Evolutionary conservation across 352 stramenopile species (phyloP).

Genomic region (Elongisporangium anandrum): DNA sequence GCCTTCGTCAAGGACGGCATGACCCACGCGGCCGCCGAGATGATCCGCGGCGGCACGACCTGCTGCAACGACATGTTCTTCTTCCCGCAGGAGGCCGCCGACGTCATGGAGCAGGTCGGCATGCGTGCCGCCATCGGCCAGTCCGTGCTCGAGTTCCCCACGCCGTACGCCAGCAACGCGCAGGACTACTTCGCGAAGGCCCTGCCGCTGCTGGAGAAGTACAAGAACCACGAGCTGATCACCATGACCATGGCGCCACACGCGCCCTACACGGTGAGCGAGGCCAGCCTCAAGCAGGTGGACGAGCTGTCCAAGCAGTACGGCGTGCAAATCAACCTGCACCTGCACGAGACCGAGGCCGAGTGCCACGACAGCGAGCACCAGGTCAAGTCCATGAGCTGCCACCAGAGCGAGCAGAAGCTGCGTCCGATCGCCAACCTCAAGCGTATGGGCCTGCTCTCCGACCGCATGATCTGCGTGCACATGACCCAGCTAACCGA

Average conservation of each 20-base stretch:
- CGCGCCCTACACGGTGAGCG: slow-evolving; percentile 81
- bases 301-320: slow-evolving; percentile 39
- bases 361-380: slow-evolving; percentile 78
- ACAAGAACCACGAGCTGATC: slow-evolving; percentile 60
- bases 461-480: slow-evolving; percentile 57
- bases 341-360: slow-evolving; percentile 81
- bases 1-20: slow-evolving; percentile 75
- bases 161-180: slow-evolving; percentile 41
- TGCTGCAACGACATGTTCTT: slow-evolving; percentile 93
- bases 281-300: slow-evolving; percentile 42
- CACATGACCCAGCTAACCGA: slow-evolving; percentile 88
- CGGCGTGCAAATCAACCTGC: slow-evolving; percentile 74
- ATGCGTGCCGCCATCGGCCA: slow-evolving; percentile 69
- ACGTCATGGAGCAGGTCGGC: slow-evolving; percentile 55
- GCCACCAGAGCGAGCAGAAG: slow-evolving; percentile 74
- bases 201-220: slow-evolving; percentile 53
- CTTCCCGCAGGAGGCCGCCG: slow-evolving; percentile 52
- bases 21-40: slow-evolving; percentile 80
- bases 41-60: slow-evolving; percentile 84
- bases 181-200: slow-evolving; percentile 82
- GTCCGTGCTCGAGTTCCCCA: slow-evolving; percentile 75
- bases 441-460: slow-evolving; percentile 70
- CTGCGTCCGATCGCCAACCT: slow-evolving; percentile 80
- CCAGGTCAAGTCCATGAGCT: slow-evolving; percentile 71
- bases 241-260: slow-evolving; percentile 74